These are phyloP conservation scores for Mollisia scopiformis DNA, from an alignment of 2,329 filamentous ascomycete species.

Conservation along the genomic window DNA sequence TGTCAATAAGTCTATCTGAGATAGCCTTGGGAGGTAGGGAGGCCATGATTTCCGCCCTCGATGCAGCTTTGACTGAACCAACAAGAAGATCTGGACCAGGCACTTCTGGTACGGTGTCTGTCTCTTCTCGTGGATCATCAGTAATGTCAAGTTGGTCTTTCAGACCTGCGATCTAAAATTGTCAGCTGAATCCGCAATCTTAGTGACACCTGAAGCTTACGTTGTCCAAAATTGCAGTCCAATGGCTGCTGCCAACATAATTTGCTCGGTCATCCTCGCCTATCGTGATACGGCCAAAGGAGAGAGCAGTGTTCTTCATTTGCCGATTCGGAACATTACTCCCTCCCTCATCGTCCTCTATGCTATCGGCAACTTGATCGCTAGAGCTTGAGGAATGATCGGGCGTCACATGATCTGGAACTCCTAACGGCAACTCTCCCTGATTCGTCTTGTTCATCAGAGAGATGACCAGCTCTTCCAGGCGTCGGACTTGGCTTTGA, in stretches of 20 bases:
- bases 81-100: conserved; percentile 28
- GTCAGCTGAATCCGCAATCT: too few relatives aligned
- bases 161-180: conserved; percentile 55
- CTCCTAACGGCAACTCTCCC: not conserved
- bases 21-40: conserved; percentile 50
- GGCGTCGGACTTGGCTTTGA: conserved; percentile 54
- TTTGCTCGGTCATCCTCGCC: conserved; percentile 42
- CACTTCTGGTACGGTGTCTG: not conserved
- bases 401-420: conserved; percentile 6
- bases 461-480: conserved; percentile 58
- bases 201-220: too few relatives aligned
- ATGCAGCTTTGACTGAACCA: conserved; percentile 29
- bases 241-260: conserved; percentile 60
- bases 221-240: conserved; percentile 61
- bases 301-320: conserved; percentile 18
- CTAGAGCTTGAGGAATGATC: conserved; percentile 6
- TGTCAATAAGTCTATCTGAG: conserved; percentile 51
- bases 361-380: conserved; percentile 4
- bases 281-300: conserved; percentile 27
- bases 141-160: conserved; percentile 54
- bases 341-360: not conserved
- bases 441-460: conserved; percentile 45
- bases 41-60: conserved; percentile 49
- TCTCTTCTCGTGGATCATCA: conserved; percentile 25
- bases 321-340: not conserved